Percentiles rank a stretch among this genome's conserved stretches.
Evolutionary conservation across 2,329 filamentous ascomycete species (phyloP).

Genomic region (Cadophora sp.): DNA sequence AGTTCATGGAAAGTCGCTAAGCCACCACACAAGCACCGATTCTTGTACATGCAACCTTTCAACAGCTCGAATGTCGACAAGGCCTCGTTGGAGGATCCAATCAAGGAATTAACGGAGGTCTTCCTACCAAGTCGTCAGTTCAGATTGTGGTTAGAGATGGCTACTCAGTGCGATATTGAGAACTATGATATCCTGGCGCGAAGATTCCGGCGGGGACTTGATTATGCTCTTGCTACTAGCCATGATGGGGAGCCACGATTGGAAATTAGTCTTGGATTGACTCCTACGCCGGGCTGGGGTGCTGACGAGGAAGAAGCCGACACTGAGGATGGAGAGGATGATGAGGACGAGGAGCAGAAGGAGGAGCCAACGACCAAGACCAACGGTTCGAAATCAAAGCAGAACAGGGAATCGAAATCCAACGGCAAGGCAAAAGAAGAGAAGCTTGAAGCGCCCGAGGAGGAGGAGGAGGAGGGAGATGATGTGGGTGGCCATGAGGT

Average conservation of each 20-base stretch:
- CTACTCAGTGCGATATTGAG: constrained; percentile 77
- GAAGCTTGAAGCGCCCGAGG: constrained; percentile 40
- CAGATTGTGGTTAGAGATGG: constrained; percentile 85
- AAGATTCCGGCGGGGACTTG: constrained; percentile 83
- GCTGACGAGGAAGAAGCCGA: constrained; percentile 66
- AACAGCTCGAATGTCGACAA: constrained; percentile 35
- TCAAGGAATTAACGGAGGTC: constrained; percentile 80
- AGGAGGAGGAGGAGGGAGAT: constrained; percentile 52
- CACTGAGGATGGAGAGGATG: constrained; percentile 49
- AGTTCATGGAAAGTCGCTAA: constrained; percentile 76
- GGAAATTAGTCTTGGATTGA: constrained; percentile 87
- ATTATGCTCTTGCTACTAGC: constrained; percentile 92
- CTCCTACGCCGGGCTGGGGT: constrained; percentile 86
- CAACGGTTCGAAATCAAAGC: constrained; percentile 45
- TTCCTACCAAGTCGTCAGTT: constrained; percentile 87
- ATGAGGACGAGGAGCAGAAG: constrained; percentile 45
- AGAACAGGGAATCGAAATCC: constrained; percentile 39
- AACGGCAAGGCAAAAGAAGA: constrained; percentile 26
- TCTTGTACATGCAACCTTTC: constrained; percentile 75
- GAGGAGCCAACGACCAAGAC: constrained; percentile 26
- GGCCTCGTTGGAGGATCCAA: constrained; percentile 53
- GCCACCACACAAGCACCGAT: constrained; percentile 95
- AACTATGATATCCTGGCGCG: constrained; percentile 82
- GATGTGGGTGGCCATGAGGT: constrained; percentile 81
- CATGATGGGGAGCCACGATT: constrained; percentile 80